These are phyloP conservation scores for Fusarium verrucosum DNA, from an alignment of 2,329 filamentous ascomycete genomes.

Conservation along the genomic window DNA sequence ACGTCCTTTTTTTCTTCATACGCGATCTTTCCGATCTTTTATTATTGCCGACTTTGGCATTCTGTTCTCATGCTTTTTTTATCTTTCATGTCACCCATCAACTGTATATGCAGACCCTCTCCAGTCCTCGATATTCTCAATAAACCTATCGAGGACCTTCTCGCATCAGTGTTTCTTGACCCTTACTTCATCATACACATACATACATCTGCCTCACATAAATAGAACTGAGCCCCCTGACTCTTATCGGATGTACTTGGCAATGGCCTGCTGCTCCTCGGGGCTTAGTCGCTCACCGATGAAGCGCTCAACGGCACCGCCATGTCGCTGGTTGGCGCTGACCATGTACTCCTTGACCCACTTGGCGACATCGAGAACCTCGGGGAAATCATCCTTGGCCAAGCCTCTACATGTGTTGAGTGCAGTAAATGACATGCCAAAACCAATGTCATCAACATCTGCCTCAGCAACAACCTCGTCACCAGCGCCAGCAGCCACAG, in stretches of 20 bases:
- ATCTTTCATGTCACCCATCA: conserved; percentile 3
- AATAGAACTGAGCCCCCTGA: neutral
- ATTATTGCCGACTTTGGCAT: conserved; percentile 6
- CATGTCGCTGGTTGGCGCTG: conserved; percentile 77
- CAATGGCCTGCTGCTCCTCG: conserved; percentile 65
- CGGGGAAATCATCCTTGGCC: conserved; percentile 82
- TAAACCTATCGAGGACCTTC: neutral
- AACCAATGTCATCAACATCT: conserved; percentile 93
- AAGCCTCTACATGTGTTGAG: conserved; percentile 87
- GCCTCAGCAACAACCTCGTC: conserved; percentile 85
- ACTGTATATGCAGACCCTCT: conserved; percentile 13
- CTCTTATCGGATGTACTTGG: conserved; percentile 58
- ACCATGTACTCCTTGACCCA: conserved; percentile 86
- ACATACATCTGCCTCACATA: neutral
- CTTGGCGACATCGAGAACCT: conserved; percentile 80
- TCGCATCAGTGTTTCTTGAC: neutral
- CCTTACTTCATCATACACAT: conserved; percentile 10
- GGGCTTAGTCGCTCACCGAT: conserved; percentile 75
- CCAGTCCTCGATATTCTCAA: conserved; percentile 32
- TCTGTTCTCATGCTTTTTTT: conserved; percentile 2
- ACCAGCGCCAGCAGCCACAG: conserved; percentile 68
- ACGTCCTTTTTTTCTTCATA: neutral
- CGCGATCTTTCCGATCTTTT: neutral
- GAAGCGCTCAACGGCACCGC: conserved; percentile 75
- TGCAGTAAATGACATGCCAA: conserved; percentile 92